Conservation (phyloP, 78 protist genomes). For the Dictyostelium capitatum region DNA sequence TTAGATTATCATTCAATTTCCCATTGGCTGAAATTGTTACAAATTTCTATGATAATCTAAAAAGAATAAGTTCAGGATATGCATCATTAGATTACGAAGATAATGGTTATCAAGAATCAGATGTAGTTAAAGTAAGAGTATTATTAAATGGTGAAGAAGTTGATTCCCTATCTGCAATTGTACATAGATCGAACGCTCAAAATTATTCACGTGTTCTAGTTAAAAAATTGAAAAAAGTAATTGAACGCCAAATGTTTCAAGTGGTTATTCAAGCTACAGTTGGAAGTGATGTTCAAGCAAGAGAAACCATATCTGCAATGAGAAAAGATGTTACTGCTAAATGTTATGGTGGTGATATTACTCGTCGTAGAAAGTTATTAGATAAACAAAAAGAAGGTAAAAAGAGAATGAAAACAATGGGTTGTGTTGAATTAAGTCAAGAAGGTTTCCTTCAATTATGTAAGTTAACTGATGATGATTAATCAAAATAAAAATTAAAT, state of each 20-base stretch:
- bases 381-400: conserved; percentile 95
- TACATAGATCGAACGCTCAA: conserved; percentile 40
- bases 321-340: conserved; percentile 95
- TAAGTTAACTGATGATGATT: conserved; percentile 28
- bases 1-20: conserved; percentile 63
- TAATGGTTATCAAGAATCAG: conserved; percentile 72
- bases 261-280: conserved; percentile 90
- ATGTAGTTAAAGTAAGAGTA: conserved; percentile 76
- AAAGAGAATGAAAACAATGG: conserved; percentile 89
- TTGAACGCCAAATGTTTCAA: conserved; percentile 83
- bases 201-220: conserved; percentile 36
- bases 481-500: not conserved
- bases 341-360: conserved; percentile 95
- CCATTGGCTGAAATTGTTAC: conserved; percentile 91
- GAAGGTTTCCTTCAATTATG: conserved; percentile 78
- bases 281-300: conserved; percentile 84
- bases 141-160: conserved; percentile 88
- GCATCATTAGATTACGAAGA: conserved; percentile 92
- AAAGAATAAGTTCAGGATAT: conserved; percentile 88
- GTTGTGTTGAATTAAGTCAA: conserved; percentile 89
- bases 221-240: conserved; percentile 48
- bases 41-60: conserved; percentile 87
- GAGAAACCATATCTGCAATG: conserved; percentile 87
- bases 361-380: conserved; percentile 92
- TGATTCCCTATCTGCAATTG: conserved; percentile 88